phyloP scores from a whole-genome alignment of 208 protist species.

The Trypanosoma conorhini region DNA sequence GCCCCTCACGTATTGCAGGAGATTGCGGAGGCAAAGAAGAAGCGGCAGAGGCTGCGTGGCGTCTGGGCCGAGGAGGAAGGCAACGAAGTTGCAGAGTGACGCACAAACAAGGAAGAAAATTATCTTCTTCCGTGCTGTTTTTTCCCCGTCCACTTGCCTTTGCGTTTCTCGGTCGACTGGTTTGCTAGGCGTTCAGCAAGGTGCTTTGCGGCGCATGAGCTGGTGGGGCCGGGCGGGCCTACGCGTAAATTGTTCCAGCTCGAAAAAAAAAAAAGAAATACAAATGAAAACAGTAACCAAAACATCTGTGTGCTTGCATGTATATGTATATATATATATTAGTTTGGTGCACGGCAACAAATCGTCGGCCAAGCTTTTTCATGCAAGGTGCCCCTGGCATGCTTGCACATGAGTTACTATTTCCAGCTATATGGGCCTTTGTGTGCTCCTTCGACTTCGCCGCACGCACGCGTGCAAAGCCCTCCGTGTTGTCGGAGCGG shows the following conservation, averaged over 20 bases:
- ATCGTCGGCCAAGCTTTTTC: neutral
- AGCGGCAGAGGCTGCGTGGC: constrained; percentile 5
- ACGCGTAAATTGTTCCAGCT: neutral
- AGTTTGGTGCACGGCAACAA: neutral
- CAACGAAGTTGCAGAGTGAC: constrained; percentile 3
- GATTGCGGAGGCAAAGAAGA: constrained; percentile 21
- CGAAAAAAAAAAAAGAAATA: neutral
- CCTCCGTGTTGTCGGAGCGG: neutral
- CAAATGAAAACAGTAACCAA: too few species aligned
- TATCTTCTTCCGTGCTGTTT: neutral
- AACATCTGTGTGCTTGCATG: neutral
- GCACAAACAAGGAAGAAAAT: neutral
- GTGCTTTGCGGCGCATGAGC: neutral
- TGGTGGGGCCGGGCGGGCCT: neutral
- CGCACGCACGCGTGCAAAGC: too few species aligned
- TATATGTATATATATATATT: too few species aligned
- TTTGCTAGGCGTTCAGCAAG: neutral
- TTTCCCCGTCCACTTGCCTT: neutral
- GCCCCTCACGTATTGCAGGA: constrained; percentile 45
- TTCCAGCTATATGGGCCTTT: too few species aligned
- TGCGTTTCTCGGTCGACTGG: neutral
- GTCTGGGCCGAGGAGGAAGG: neutral
- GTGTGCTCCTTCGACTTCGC: too few species aligned
- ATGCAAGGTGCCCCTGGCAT: neutral
- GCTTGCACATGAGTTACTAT: too few species aligned